Conservation (phyloP, 805 yeast species). For the Vanderwaltozyma yarrowii region DNA sequence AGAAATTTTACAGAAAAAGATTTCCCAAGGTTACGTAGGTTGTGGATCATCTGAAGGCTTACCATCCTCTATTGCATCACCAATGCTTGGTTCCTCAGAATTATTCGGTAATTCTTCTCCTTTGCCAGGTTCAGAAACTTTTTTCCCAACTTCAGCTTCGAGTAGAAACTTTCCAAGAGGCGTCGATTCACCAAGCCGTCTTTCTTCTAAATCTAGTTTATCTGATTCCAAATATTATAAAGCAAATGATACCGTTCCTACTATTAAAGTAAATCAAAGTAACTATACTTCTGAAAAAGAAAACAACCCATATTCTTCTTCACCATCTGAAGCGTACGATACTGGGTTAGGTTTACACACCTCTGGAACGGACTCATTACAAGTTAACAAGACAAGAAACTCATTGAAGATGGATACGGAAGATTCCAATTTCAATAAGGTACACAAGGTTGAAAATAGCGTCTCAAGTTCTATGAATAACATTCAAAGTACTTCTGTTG, state of each 20-base stretch:
- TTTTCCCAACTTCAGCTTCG: slow-evolving; percentile 4
- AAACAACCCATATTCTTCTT: no score
- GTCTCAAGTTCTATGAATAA: neutral
- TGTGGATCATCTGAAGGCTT: slow-evolving; percentile 63
- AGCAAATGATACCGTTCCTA: no score
- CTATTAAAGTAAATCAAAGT: no score
- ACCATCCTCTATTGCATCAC: slow-evolving; percentile 47
- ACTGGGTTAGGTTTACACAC: neutral
- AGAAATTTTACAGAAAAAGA: slow-evolving; percentile 42
- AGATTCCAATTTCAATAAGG: no score
- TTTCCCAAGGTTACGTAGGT: slow-evolving; percentile 57
- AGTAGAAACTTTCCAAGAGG: neutral
- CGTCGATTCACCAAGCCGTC: neutral
- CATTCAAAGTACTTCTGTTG: neutral
- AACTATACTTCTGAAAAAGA: neutral
- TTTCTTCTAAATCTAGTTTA: neutral
- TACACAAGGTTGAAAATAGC: no score
- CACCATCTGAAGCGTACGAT: neutral
- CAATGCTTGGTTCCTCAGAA: slow-evolving; percentile 32
- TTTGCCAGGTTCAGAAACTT: slow-evolving; percentile 8
- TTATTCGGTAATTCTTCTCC: slow-evolving; percentile 18
- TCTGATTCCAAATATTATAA: neutral
- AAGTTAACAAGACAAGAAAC: no score
- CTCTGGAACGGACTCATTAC: no score
- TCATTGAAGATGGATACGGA: no score